phyloP scores from a whole-genome alignment of 176 grass and related monocot species.

The Musa acuminata region DNA sequence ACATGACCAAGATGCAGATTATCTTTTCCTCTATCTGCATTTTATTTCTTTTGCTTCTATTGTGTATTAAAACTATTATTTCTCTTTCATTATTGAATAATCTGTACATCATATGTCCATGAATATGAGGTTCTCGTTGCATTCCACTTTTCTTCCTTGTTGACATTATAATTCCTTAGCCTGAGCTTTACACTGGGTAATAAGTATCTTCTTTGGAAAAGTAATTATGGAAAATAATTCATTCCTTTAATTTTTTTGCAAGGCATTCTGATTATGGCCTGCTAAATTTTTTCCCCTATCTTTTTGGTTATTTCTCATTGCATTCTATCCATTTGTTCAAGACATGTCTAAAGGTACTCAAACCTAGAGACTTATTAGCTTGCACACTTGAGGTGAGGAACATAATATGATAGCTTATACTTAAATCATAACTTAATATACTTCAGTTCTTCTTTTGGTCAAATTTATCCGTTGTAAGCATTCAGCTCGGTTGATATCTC shows the following conservation, averaged over 20 bases:
- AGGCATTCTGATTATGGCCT: too few species aligned
- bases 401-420: too few species aligned
- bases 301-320: background rate
- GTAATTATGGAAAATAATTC: background rate
- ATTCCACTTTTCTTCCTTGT: background rate
- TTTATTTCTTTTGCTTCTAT: background rate
- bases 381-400: too few species aligned
- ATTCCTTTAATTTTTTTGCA: background rate
- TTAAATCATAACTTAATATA: too few species aligned
- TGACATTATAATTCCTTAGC: background rate
- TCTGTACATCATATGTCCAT: background rate
- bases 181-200: background rate
- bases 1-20: background rate
- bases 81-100: background rate
- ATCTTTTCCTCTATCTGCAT: background rate
- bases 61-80: background rate
- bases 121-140: background rate
- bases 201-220: background rate
- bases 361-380: too few species aligned
- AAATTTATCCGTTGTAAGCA: too few species aligned
- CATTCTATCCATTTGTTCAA: background rate
- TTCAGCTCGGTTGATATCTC: too few species aligned
- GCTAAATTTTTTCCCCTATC: too few species aligned
- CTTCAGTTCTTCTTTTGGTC: too few species aligned
- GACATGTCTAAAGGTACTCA: too few species aligned